A percentile compares a stretch with the other conserved stretches of the same genome.
phyloP scores from a whole-genome alignment of 2,329 filamentous ascomycete species.

The Microsporum canis region DNA sequence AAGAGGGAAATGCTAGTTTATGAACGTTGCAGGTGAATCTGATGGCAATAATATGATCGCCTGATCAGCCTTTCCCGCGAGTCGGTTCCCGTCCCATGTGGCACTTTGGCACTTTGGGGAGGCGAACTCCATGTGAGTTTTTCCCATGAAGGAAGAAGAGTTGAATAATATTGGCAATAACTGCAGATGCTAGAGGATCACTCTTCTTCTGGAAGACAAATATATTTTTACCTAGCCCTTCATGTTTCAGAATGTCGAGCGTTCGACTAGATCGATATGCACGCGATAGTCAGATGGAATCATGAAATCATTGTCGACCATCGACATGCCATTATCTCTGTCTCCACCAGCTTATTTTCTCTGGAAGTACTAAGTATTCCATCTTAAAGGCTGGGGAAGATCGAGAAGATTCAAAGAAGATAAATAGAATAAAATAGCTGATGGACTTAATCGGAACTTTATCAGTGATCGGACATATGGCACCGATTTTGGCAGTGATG shows the following conservation, averaged over 20 bases:
- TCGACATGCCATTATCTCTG: not conserved
- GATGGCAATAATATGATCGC: not conserved
- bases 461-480: not conserved
- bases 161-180: conserved; percentile 1
- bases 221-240: not conserved
- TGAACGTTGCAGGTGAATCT: not conserved
- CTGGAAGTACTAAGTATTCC: not conserved
- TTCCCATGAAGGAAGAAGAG: not conserved
- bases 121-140: not conserved
- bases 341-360: not conserved
- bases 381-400: not conserved
- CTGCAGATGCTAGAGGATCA: not conserved
- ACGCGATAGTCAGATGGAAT: not conserved
- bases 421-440: not conserved
- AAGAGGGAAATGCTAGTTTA: not conserved
- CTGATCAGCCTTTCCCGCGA: not conserved
- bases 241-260: not conserved
- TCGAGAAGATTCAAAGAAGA: not conserved
- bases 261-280: not conserved
- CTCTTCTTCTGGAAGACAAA: not conserved
- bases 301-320: not conserved
- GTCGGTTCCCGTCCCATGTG: not conserved
- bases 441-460: not conserved
- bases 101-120: not conserved
- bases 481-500: not conserved